Evolutionary conservation across 371 early-diverging fungal genomes (phyloP).

Genomic region (Actinomortierella wolfii): DNA sequence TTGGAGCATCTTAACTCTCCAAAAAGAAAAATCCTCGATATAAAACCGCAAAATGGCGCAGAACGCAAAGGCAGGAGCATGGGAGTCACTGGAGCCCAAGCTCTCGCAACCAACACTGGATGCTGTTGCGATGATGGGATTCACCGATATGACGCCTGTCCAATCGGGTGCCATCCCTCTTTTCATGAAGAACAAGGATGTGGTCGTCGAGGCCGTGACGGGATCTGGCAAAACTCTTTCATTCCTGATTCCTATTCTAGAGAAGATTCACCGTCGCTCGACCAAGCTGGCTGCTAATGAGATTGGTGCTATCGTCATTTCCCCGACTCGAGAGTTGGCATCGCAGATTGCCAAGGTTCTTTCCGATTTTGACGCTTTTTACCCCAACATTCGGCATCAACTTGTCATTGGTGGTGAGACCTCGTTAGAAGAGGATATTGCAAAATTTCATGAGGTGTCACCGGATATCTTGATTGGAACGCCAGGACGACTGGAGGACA

Average conservation of each 20-base stretch:
- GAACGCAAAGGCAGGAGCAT: slow-evolving; percentile 48
- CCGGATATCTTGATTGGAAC: slow-evolving; percentile 95
- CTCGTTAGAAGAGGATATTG: slow-evolving; percentile 68
- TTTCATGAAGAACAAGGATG: slow-evolving; percentile 93
- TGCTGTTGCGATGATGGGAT: slow-evolving; percentile 57
- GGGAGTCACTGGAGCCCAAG: slow-evolving; percentile 52
- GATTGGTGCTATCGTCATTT: slow-evolving; percentile 91
- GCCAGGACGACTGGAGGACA: slow-evolving; percentile 95
- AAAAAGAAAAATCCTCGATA: not conserved
- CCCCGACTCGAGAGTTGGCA: slow-evolving; percentile 96
- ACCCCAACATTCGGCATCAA: slow-evolving; percentile 41
- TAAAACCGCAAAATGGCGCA: slow-evolving; percentile 12
- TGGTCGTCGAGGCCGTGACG: slow-evolving; percentile 98
- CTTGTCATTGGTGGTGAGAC: slow-evolving; percentile 60
- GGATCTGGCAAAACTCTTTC: slow-evolving; percentile 99
- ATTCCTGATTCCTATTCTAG: slow-evolving; percentile 96
- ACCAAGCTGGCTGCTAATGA: slow-evolving; percentile 67
- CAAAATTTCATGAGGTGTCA: slow-evolving; percentile 56
- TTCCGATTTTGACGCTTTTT: slow-evolving; percentile 55
- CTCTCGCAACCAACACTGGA: slow-evolving; percentile 45
- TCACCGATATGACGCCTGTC: slow-evolving; percentile 82
- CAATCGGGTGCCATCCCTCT: slow-evolving; percentile 90
- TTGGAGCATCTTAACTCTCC: too few relatives aligned
- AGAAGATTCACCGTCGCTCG: slow-evolving; percentile 73
- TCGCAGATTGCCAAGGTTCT: slow-evolving; percentile 88